Percentiles rank a stretch among this genome's conserved stretches.
Evolutionary conservation across 2,329 filamentous ascomycete species (phyloP).

Genomic region (Trichoderma guizhouense): DNA sequence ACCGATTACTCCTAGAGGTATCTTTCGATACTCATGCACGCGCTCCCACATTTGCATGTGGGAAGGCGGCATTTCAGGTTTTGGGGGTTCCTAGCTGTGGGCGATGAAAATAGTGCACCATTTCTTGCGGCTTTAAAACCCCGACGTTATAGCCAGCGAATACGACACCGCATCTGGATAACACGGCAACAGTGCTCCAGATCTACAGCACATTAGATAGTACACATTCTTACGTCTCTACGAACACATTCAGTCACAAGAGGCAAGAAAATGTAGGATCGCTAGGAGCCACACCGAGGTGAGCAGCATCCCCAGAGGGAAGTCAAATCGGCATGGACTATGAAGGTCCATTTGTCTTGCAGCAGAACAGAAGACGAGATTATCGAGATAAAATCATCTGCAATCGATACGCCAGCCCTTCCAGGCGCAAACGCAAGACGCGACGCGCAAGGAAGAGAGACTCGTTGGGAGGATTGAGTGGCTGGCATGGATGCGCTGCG

Average conservation of each 20-base stretch:
- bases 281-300: constrained; percentile 52
- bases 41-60: neutral
- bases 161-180: neutral
- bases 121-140: neutral
- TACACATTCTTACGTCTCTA: neutral
- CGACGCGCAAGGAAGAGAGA: constrained; percentile 35
- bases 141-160: neutral
- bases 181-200: neutral
- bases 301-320: constrained; percentile 22
- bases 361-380: constrained; percentile 28
- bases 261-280: constrained; percentile 41
- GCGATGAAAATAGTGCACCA: neutral
- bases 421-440: constrained; percentile 36
- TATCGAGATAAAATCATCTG: neutral
- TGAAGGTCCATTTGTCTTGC: constrained; percentile 51
- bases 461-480: constrained; percentile 30
- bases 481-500: constrained; percentile 16
- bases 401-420: constrained; percentile 34
- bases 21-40: neutral
- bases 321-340: constrained; percentile 48
- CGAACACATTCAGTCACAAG: neutral
- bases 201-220: neutral
- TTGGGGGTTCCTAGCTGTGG: neutral
- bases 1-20: neutral
- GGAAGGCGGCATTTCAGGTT: neutral